Evolutionary conservation across 2,329 filamentous ascomycete species (phyloP), one percentile per base, ranked within the genome.

Genomic region (Lecanoromycetidae sp.): DNA sequence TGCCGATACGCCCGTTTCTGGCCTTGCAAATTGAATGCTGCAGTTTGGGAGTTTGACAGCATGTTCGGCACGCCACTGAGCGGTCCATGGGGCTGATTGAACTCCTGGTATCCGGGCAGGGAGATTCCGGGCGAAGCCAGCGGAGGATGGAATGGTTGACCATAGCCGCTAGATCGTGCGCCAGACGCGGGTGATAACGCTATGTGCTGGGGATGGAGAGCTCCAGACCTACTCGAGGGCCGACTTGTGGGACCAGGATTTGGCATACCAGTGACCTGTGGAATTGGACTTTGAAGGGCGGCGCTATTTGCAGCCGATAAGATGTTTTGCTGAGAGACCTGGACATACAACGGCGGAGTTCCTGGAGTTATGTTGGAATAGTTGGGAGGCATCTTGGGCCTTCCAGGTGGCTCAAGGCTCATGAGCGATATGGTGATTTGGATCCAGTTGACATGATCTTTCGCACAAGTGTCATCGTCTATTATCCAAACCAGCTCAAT

Each of bases 1-100:
- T 98, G 91, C 20, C 91, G 80, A 68, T 96, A 98, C 2, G 91
- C 90, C 60, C 91, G 75, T 65, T 96, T 96, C 63, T 94, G 87
- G 26, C 83, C 77, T 56, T 84, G 82, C 54, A 76, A 34, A 26
- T 32, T 32, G 36, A 37, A 22, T 10, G 37, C n/a, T 15, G 46
- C 33, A 6, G 45, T 43, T 5, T 48, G 46, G 42, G 53, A 15
- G 37, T 49, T 47, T n/a, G 45, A 17, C 29, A 30, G 25, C 45
- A 51, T 39, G 45, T 30, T 50, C 36, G 48, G 48, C 41, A 52
- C 42, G 19, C 38, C 40, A 17, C 46, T 29, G 33, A 42, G 40
- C 36, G 49, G 44, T 33, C 37, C 51, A 40, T 48, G 45, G 23
- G 50, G 30, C 29, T 48, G 48, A 20, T 34, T 43, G 35, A 52